These are phyloP conservation scores for Prinsepia uniflora DNA, from an alignment of 306 rosid genomes.

Conservation along the genomic window DNA sequence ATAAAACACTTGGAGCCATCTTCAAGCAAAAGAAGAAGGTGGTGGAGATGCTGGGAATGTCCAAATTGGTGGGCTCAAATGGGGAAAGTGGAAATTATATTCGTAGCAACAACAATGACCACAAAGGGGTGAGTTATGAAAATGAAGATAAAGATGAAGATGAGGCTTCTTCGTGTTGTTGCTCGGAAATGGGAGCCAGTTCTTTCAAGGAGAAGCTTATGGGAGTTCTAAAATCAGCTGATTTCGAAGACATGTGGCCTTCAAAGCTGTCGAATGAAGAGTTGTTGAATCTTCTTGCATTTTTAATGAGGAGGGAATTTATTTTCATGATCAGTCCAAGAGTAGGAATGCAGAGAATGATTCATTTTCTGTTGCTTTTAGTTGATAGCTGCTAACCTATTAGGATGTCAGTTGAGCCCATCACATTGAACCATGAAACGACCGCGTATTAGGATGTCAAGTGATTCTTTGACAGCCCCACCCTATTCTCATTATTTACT, in stretches of 20 bases:
- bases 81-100: neutral
- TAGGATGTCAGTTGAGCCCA: too few species aligned
- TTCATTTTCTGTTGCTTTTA: conserved; percentile 26
- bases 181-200: conserved; percentile 21
- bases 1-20: conserved; percentile 74
- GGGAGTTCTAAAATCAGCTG: conserved; percentile 49
- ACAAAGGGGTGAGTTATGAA: conserved; percentile 11
- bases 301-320: conserved; percentile 71
- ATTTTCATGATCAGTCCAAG: conserved; percentile 42
- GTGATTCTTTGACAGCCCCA: too few species aligned
- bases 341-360: conserved; percentile 22
- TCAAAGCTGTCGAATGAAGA: conserved; percentile 55
- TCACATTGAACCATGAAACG: too few species aligned
- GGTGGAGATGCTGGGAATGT: conserved; percentile 40
- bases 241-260: conserved; percentile 72
- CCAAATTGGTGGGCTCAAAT: conserved; percentile 11
- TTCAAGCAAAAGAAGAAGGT: conserved; percentile 67
- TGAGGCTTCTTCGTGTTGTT: conserved; percentile 16
- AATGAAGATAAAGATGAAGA: conserved; percentile 26
- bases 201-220: conserved; percentile 43
- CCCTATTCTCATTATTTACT: too few species aligned
- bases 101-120: neutral
- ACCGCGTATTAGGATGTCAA: too few species aligned
- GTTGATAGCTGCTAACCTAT: conserved; percentile 4
- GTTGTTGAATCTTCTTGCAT: conserved; percentile 50